Percentiles rank a stretch among this genome's conserved stretches.
Evolutionary conservation across 2,329 filamentous ascomycete genomes (phyloP).

Genomic region (Pseudogymnoascus verrucosus): DNA sequence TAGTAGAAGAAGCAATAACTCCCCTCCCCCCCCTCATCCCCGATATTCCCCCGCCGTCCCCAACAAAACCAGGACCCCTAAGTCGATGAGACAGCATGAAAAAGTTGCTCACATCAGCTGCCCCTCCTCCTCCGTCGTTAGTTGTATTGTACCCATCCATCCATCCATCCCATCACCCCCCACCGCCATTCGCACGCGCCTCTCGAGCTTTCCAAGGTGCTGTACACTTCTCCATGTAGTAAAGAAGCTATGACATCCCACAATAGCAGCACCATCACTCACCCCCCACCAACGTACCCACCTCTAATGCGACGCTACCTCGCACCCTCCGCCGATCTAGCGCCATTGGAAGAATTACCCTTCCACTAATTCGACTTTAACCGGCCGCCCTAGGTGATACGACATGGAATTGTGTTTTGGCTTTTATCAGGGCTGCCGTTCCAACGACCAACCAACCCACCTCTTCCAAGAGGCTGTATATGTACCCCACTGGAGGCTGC

Average conservation of each 20-base stretch:
- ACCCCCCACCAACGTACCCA: not conserved
- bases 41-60: not conserved
- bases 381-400: not conserved
- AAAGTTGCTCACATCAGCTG: conserved; percentile 1
- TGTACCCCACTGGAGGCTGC: conserved; percentile 4
- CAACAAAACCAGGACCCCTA: not conserved
- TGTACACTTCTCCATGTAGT: conserved; percentile 1
- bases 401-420: not conserved
- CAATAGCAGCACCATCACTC: not conserved
- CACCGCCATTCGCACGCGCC: conserved; percentile 1
- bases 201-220: not conserved
- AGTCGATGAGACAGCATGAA: not conserved
- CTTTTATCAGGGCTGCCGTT: not conserved
- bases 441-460: not conserved
- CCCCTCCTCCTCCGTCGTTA: not conserved
- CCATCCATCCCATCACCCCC: not conserved
- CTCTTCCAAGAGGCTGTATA: not conserved
- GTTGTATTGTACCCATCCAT: not conserved
- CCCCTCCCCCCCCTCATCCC: not conserved
- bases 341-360: not conserved
- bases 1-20: not conserved
- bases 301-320: conserved; percentile 3
- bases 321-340: conserved; percentile 1
- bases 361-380: not conserved
- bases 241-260: conserved; percentile 7